Base-by-base conservation (phyloP, 2,329 filamentous ascomycete species). In the Colletotrichum caudatum region DNA sequence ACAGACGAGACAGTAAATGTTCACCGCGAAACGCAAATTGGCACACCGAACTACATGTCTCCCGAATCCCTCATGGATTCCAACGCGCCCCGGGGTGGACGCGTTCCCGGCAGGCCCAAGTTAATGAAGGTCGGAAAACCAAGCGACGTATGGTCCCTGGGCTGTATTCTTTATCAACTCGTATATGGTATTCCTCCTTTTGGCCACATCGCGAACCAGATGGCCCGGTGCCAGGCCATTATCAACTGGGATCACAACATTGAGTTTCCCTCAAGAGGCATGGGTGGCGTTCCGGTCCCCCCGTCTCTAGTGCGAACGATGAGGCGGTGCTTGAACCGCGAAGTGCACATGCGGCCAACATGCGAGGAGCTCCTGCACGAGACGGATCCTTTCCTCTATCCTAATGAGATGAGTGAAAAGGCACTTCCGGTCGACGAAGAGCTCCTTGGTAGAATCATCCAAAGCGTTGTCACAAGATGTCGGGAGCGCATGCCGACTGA, bases 11-110 rank as follows among this genome's bases (percentile, higher is more conserved):
- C 96, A 0, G 93, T 98, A 81, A 99, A 99, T 76, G 95, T 99
- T 14, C 96, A 99, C 82, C 93, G 96, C 69, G 96, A 99, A 79
- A 93, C 92, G 14, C 94, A 98, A 82, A 91, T 98, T 74, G 96
- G 97, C 68, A 99, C 96, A 0, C 95, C 96, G 4, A 99, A 97
- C 81, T 99, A 98, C 85, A 99, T 99, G 96, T 97, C 94, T 1
- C 96, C 96, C 0, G 96, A 99, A 82, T 94, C 93, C 2, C 88
- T 99, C 60, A 91, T 97, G 79, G 96, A 98, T 81, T 93, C 91
- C 35, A 97, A 97, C 75, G 91, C 90, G 65, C 80, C 85, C 23
- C 82, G 84, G 67, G 90, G 85, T 71, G 76, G 83, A 68, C 74
- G 83, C 11, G 73, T 81, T 2, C 79, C 79, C 2, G 82, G 81